phyloP scores from a whole-genome alignment of 768 basidiomycete species.

The Suillus brevipes region DNA sequence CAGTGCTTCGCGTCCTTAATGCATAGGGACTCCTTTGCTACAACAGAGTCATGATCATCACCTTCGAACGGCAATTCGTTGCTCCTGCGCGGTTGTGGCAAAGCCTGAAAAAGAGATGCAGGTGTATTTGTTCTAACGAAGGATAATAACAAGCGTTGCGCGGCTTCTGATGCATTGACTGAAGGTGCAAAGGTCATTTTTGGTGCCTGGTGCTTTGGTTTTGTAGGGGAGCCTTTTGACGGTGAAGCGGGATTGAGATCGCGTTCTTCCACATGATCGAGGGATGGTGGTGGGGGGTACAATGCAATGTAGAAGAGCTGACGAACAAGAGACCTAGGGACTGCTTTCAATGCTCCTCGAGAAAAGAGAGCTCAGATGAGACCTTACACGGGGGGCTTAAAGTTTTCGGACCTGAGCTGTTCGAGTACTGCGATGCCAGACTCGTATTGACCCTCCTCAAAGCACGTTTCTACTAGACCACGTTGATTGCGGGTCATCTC shows the following conservation, averaged over 20 bases:
- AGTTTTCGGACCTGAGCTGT: conserved; percentile 57
- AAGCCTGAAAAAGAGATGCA: conserved; percentile 48
- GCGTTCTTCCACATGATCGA: conserved; percentile 18
- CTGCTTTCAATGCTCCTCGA: background rate
- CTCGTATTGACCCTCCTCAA: conserved; percentile 79
- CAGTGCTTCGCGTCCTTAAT: conserved; percentile 55
- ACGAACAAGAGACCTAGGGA: conserved; percentile 56
- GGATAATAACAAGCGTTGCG: conserved; percentile 55
- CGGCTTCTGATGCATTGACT: conserved; percentile 46
- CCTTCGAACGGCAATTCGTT: conserved; percentile 11
- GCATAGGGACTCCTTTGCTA: conserved; percentile 54
- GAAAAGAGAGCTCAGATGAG: background rate
- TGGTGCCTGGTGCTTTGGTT: conserved; percentile 41
- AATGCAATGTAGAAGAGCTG: conserved; percentile 73
- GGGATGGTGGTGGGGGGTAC: conserved; percentile 45
- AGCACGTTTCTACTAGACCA: conserved; percentile 65
- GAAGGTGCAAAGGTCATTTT: conserved; percentile 45
- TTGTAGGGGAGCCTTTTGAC: conserved; percentile 48
- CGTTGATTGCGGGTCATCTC: conserved; percentile 51
- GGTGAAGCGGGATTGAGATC: conserved; percentile 32
- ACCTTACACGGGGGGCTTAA: conserved; percentile 60
- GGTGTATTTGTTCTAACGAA: conserved; percentile 60
- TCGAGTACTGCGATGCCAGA: conserved; percentile 62
- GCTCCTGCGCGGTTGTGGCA: conserved; percentile 48
- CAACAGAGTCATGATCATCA: conserved; percentile 51